Conservation (phyloP, 495 filamentous ascomycete genomes). For the Neurospora discreta region DNA sequence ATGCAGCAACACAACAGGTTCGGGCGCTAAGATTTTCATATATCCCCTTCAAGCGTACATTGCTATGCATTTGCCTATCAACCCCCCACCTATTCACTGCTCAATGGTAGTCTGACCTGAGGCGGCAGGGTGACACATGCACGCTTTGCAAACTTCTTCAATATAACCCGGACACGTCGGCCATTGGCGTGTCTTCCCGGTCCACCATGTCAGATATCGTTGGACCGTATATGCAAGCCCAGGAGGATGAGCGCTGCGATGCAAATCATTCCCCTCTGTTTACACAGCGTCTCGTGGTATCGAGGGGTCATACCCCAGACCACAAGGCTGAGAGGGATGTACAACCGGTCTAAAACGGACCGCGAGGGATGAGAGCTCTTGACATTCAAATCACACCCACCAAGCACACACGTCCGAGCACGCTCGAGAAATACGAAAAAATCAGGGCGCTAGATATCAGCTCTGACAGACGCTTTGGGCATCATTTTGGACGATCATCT, state of each 20-base stretch:
- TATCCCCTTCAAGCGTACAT: neutral
- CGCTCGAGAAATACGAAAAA: neutral
- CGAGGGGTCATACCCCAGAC: neutral
- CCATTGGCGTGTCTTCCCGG: neutral
- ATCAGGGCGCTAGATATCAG: neutral
- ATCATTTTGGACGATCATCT: neutral
- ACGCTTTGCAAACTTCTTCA: neutral
- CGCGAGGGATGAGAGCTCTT: neutral
- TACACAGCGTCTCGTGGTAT: neutral
- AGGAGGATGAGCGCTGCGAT: neutral
- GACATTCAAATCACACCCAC: neutral
- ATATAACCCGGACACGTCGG: neutral
- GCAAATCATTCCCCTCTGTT: neutral
- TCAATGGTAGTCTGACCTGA: neutral
- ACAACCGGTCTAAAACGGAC: neutral
- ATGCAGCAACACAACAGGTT: neutral
- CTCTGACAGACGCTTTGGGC: neutral
- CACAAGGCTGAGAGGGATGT: neutral
- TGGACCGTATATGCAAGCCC: neutral
- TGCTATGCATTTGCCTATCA: neutral
- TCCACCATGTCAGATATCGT: neutral
- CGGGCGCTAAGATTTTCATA: neutral
- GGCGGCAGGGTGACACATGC: neutral
- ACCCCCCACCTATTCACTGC: neutral
- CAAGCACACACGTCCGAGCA: neutral